Percentiles rank a stretch among this genome's conserved stretches.
These are phyloP conservation scores for Metschnikowia colocasiae DNA, from an alignment of 805 yeast genomes.

Conservation along the genomic window DNA sequence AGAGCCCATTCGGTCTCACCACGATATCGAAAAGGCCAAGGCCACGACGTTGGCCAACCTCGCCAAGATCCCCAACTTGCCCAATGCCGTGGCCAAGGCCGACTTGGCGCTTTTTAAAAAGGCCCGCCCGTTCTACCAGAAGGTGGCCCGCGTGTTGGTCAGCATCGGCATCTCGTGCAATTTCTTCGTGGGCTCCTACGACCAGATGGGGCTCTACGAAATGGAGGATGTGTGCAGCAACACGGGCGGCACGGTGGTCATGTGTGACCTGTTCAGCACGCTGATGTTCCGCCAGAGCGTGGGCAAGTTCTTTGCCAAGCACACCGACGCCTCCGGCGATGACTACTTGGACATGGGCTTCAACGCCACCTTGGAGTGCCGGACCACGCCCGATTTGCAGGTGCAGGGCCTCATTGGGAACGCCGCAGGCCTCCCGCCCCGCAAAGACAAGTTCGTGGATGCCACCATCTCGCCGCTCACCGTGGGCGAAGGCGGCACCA, in stretches of 20 bases:
- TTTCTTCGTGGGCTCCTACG: constrained; percentile 62
- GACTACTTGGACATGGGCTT: constrained; percentile 49
- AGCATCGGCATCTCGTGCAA: constrained; percentile 53
- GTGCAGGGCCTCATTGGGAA: constrained; percentile 62
- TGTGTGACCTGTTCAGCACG: constrained; percentile 63
- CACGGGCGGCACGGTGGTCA: constrained; percentile 62
- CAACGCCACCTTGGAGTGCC: constrained; percentile 58
- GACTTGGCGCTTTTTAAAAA: constrained; percentile 28
- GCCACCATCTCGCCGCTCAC: constrained; percentile 29
- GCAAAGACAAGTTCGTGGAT: constrained; percentile 24
- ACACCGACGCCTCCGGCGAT: constrained; percentile 18
- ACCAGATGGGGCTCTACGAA: constrained; percentile 64
- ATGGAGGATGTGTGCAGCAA: constrained; percentile 56
- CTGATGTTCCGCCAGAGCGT: constrained; percentile 67
- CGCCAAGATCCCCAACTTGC: constrained; percentile 30
- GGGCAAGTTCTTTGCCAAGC: constrained; percentile 45
- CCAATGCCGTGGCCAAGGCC: constrained; percentile 27
- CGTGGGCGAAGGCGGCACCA: constrained; percentile 51
- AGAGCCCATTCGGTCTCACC: constrained; percentile 65
- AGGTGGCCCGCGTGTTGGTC: constrained; percentile 46
- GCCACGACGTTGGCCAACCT: constrained; percentile 24
- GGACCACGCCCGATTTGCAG: constrained; percentile 47
- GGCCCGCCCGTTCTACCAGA: constrained; percentile 46
- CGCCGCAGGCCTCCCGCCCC: constrained; percentile 44
- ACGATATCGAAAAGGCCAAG: constrained; percentile 49